Percentiles rank a stretch among this genome's conserved stretches.
Evolutionary conservation across 306 rosid species (phyloP).

Genomic region (Alnus rubra): DNA sequence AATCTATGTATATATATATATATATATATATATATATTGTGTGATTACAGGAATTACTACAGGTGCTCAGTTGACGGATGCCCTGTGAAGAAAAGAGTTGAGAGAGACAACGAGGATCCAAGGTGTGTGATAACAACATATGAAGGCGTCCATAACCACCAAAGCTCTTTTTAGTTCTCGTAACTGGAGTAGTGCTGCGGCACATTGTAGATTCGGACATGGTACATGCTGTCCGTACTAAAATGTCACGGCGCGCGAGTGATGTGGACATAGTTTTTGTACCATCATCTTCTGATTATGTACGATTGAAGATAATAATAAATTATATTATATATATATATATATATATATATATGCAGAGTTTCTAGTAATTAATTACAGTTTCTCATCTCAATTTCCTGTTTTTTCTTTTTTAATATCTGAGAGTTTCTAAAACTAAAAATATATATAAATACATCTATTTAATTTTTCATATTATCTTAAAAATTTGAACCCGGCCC

Average conservation of each 20-base stretch:
- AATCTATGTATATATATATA: background rate
- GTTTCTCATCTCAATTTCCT: no score
- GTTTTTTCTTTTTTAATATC: no score
- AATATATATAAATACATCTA: background rate
- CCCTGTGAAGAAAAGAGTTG: constrained; percentile 88
- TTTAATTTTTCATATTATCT: no score
- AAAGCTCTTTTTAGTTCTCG: constrained; percentile 28
- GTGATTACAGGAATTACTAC: constrained; percentile 74
- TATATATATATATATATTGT: background rate
- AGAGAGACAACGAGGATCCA: constrained; percentile 80
- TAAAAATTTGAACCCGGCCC: no score
- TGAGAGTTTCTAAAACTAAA: no score
- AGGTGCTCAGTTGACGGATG: constrained; percentile 85
- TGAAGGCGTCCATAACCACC: constrained; percentile 82
- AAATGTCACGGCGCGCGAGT: background rate
- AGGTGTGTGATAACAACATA: constrained; percentile 81
- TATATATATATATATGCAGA: no score
- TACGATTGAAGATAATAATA: background rate
- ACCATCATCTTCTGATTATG: constrained; percentile 12
- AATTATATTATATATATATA: background rate
- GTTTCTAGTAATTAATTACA: no score
- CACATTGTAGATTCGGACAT: background rate
- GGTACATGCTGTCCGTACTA: background rate
- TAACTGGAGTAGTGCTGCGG: background rate
- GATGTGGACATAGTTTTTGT: background rate